phyloP scores from a whole-genome alignment of 1,284 basidiomycete genomes.

The Ustilago lituana region DNA sequence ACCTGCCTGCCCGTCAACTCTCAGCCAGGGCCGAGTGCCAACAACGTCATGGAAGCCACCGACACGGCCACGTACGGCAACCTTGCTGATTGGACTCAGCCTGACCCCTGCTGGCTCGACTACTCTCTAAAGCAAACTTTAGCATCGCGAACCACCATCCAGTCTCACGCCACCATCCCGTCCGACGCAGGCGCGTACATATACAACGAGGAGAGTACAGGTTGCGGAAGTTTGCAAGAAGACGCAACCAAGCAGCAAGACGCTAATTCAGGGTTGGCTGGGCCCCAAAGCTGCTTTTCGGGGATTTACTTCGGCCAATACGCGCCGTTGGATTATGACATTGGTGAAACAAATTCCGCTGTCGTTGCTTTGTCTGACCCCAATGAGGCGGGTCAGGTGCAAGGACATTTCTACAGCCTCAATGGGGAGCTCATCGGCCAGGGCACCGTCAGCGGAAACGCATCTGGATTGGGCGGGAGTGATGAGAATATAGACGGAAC shows the following conservation, averaged over 20 bases:
- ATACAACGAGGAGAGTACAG: not conserved
- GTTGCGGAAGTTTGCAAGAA: not conserved
- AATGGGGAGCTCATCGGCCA: slow-evolving; percentile 22
- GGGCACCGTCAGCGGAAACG: not conserved
- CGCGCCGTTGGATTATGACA: not conserved
- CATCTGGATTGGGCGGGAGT: too few species aligned
- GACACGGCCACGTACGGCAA: not conserved
- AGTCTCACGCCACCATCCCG: too few species aligned
- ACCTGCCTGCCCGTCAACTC: not conserved
- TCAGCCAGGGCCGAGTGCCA: not conserved
- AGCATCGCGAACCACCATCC: not conserved
- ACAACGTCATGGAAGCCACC: slow-evolving; percentile 3
- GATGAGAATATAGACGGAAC: too few species aligned
- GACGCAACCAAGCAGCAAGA: not conserved
- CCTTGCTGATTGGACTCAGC: slow-evolving; percentile 21
- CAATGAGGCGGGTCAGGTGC: slow-evolving; percentile 7
- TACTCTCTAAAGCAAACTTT: not conserved
- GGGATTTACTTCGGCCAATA: not conserved
- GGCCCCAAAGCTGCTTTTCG: not conserved
- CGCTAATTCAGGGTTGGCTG: not conserved
- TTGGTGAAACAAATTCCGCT: slow-evolving; percentile 12
- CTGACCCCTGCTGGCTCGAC: slow-evolving; percentile 12
- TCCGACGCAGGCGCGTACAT: too few species aligned
- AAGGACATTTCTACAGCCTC: slow-evolving; percentile 17
- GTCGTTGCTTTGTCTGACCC: slow-evolving; percentile 22